phyloP scores from a whole-genome alignment of 2,329 filamentous ascomycete species.

The Botrytis paeoniae region DNA sequence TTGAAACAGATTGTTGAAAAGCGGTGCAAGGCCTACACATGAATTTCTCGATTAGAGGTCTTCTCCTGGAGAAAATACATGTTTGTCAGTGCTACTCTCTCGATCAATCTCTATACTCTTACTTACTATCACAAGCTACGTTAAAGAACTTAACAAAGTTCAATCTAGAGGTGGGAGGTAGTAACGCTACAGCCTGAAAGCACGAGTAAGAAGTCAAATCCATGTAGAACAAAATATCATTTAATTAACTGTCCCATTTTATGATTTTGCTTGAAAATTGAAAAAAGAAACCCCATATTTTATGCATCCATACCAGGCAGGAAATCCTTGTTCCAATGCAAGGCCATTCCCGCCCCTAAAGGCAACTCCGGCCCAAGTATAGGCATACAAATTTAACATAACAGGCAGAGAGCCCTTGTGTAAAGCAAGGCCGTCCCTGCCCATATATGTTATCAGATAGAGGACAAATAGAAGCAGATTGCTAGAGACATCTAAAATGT shows the following conservation, averaged over 20 bases:
- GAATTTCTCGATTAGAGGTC: neutral
- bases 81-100: neutral
- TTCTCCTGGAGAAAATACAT: neutral
- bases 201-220: neutral
- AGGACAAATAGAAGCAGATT: neutral
- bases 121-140: neutral
- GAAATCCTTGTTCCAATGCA: constrained; percentile 8
- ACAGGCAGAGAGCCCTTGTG: neutral
- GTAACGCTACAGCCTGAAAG: neutral
- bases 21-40: neutral
- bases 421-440: neutral
- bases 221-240: neutral
- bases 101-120: neutral
- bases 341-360: constrained; percentile 8
- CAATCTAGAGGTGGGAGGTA: neutral
- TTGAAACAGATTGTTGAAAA: neutral
- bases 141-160: neutral
- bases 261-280: neutral
- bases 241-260: neutral
- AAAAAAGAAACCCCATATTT: neutral
- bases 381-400: constrained; percentile 11
- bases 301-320: constrained; percentile 12
- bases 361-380: constrained; percentile 11
- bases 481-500: neutral
- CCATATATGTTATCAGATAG: neutral